These are phyloP conservation scores for Penstemon davidsonii DNA, from an alignment of 257 asterid species.

Conservation along the genomic window DNA sequence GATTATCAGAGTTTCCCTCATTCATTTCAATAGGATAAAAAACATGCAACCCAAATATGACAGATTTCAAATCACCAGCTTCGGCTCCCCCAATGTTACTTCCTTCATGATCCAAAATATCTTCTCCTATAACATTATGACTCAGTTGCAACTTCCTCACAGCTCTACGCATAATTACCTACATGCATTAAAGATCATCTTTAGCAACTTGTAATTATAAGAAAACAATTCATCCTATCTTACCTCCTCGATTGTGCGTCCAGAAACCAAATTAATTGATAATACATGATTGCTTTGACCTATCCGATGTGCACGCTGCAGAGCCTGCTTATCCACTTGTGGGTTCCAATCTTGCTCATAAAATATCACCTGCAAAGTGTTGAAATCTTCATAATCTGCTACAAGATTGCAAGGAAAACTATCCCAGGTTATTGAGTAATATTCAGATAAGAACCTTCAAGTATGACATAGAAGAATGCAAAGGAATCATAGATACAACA, in stretches of 20 bases:
- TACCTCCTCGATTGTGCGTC: conserved; percentile 88
- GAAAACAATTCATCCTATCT: conserved; percentile 12
- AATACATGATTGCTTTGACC: conserved; percentile 86
- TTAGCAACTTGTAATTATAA: conserved; percentile 18
- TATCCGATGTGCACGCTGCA: conserved; percentile 96
- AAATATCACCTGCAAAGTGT: conserved; percentile 69
- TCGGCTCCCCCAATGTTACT: conserved; percentile 55
- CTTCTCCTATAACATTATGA: conserved; percentile 78
- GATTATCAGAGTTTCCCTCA: conserved; percentile 44
- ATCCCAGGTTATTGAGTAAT: too few species aligned
- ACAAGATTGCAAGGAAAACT: too few species aligned
- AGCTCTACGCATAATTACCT: conserved; percentile 92
- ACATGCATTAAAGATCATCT: conserved; percentile 31
- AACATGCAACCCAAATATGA: conserved; percentile 73
- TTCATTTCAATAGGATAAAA: conserved; percentile 63
- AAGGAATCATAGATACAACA: too few species aligned
- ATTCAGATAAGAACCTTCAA: too few species aligned
- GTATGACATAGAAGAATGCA: too few species aligned
- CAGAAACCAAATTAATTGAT: conserved; percentile 75
- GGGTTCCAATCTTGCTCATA: conserved; percentile 99
- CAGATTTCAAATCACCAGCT: conserved; percentile 73
- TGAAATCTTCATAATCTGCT: too few species aligned
- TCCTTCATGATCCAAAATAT: conserved; percentile 47
- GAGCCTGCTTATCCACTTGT: conserved; percentile 97
- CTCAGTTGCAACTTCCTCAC: conserved; percentile 83